A percentile compares a stretch with the other conserved stretches of the same genome.
These are phyloP conservation scores for Fraxinus dipetala DNA, from an alignment of 305 asterid species.

Conservation along the genomic window DNA sequence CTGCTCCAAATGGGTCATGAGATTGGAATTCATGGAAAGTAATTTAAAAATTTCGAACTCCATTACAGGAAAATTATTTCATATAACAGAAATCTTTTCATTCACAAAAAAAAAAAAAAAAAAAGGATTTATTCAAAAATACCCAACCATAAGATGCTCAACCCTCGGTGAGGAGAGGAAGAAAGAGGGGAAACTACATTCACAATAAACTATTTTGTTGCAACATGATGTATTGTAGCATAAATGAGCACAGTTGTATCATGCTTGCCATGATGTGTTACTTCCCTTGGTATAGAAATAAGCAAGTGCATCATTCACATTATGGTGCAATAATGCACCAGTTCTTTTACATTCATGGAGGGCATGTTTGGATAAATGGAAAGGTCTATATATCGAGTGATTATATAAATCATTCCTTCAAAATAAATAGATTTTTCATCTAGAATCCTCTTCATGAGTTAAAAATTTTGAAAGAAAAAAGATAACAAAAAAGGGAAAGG, in stretches of 20 bases:
- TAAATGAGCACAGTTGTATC: not conserved
- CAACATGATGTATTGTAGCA: not conserved
- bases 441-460: not conserved
- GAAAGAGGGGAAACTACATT: not conserved
- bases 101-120: not conserved
- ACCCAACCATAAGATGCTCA: not conserved
- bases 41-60: not conserved
- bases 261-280: not conserved
- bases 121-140: not conserved
- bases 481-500: not conserved
- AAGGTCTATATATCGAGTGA: not conserved
- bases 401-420: not conserved
- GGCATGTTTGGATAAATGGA: not conserved
- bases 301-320: not conserved
- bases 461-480: slow-evolving; percentile 3
- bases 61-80: not conserved
- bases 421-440: not conserved
- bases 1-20: not conserved
- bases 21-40: not conserved
- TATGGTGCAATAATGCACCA: not conserved
- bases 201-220: not conserved
- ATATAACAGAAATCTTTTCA: not conserved
- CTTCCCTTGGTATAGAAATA: not conserved
- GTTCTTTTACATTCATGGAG: not conserved
- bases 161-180: not conserved